phyloP scores from a whole-genome alignment of 2,329 filamentous ascomycete genomes.

The Fusarium fracticaudum region DNA sequence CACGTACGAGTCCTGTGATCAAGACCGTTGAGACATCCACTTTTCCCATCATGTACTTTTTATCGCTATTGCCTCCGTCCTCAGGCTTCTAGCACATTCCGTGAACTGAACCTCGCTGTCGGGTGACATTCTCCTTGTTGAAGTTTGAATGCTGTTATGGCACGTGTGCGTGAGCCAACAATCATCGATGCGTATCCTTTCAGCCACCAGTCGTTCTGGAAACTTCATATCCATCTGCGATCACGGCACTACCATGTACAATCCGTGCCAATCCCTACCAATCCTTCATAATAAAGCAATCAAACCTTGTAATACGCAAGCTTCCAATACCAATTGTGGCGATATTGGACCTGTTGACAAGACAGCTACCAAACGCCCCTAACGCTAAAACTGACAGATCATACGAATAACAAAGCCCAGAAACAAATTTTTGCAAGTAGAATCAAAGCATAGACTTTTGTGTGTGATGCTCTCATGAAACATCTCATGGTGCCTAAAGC shows the following conservation, averaged over 20 bases:
- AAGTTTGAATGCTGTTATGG: neutral
- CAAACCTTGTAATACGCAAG: neutral
- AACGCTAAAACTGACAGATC: conserved; percentile 31
- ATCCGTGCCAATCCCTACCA: neutral
- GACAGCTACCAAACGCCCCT: conserved; percentile 29
- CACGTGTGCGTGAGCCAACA: neutral
- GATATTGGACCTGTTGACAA: neutral
- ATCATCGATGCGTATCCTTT: neutral
- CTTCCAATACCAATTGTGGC: neutral
- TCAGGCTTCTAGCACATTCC: neutral
- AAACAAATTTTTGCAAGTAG: conserved; percentile 10
- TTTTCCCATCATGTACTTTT: conserved; percentile 2
- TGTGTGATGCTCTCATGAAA: neutral
- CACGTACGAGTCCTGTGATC: neutral
- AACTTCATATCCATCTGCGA: neutral
- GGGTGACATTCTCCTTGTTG: neutral
- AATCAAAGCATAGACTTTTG: conserved; percentile 23
- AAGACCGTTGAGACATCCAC: neutral
- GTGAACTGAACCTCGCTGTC: neutral
- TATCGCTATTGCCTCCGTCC: neutral
- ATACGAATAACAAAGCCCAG: neutral
- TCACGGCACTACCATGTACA: neutral
- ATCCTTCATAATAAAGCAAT: neutral
- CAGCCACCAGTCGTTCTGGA: neutral
- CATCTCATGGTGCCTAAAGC: conserved; percentile 1